Percentiles rank a stretch among this genome's conserved stretches.
Conservation (phyloP, 306 rosid species). For the Betula pendula region DNA sequence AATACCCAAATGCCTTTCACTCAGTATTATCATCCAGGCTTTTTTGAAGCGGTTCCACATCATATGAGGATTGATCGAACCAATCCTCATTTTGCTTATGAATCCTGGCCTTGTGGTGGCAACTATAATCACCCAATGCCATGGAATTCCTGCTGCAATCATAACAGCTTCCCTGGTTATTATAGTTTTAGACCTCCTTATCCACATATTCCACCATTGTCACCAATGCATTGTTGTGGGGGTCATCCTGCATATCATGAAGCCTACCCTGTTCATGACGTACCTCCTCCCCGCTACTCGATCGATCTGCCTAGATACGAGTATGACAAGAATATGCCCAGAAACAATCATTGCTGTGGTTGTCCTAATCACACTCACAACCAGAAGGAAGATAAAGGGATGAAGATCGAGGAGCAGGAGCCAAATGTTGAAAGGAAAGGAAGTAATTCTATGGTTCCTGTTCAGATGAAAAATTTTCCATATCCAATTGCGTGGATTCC, state of each 20-base stretch:
- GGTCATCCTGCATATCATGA: slow-evolving; percentile 35
- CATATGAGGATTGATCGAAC: slow-evolving; percentile 44
- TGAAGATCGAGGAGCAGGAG: slow-evolving; percentile 60
- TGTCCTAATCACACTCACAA: slow-evolving; percentile 45
- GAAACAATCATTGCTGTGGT: slow-evolving; percentile 53
- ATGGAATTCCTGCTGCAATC: slow-evolving; percentile 44
- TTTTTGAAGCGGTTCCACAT: slow-evolving; percentile 34
- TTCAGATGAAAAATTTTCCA: slow-evolving; percentile 37
- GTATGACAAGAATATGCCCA: slow-evolving; percentile 49
- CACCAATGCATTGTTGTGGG: slow-evolving; percentile 41
- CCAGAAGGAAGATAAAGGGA: slow-evolving; percentile 36
- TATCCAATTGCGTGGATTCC: slow-evolving; percentile 61
- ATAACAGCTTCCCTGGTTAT: slow-evolving; percentile 39
- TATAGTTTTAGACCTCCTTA: slow-evolving; percentile 31
- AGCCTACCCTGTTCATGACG: slow-evolving; percentile 33
- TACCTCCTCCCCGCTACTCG: slow-evolving; percentile 42
- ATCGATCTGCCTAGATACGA: slow-evolving; percentile 61
- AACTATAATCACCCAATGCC: slow-evolving; percentile 39
- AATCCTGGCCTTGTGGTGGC: slow-evolving; percentile 43
- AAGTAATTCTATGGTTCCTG: slow-evolving; percentile 35
- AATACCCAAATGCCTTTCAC: slow-evolving; percentile 37
- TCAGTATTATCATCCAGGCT: slow-evolving; percentile 28
- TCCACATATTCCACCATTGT: slow-evolving; percentile 37
- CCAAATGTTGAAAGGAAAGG: slow-evolving; percentile 37
- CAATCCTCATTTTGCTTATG: slow-evolving; percentile 36